Evolutionary conservation across 2,329 filamentous ascomycete genomes (phyloP).

Genomic region (Cladosporium sp.): DNA sequence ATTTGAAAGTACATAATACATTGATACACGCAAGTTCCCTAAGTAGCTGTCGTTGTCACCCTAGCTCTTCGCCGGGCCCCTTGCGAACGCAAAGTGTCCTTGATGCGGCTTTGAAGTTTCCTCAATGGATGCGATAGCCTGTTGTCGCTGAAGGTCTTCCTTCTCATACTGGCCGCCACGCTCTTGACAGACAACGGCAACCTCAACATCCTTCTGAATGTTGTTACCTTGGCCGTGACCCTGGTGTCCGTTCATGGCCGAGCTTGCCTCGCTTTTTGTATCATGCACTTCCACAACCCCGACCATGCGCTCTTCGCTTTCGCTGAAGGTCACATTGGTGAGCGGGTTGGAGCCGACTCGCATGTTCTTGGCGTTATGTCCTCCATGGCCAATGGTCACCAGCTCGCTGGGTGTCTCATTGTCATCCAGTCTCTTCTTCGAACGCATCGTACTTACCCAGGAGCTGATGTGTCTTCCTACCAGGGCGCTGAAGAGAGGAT

Average conservation of each 20-base stretch:
- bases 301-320: conserved; percentile 10
- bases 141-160: conserved; percentile 2
- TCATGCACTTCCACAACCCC: conserved; percentile 5
- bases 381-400: neutral
- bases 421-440: neutral
- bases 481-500: neutral
- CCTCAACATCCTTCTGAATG: conserved; percentile 6
- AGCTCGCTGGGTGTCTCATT: neutral
- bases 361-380: neutral
- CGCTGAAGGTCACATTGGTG: conserved; percentile 11
- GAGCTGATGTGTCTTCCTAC: neutral
- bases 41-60: too few relatives aligned
- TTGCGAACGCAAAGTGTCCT: conserved; percentile 3
- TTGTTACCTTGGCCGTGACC: neutral
- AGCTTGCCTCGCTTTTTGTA: conserved; percentile 2
- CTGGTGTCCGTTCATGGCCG: neutral
- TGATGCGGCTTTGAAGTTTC: neutral
- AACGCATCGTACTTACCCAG: conserved; percentile 6
- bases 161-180: neutral
- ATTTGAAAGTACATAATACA: too few relatives aligned
- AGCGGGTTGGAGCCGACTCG: conserved; percentile 1
- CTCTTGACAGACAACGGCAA: neutral
- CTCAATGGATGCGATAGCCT: conserved; percentile 1
- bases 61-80: neutral
- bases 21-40: too few relatives aligned